Percentiles rank a stretch among this genome's conserved stretches.
Conservation (phyloP, 2,329 filamentous ascomycete species). For the Helotiales sp. region DNA sequence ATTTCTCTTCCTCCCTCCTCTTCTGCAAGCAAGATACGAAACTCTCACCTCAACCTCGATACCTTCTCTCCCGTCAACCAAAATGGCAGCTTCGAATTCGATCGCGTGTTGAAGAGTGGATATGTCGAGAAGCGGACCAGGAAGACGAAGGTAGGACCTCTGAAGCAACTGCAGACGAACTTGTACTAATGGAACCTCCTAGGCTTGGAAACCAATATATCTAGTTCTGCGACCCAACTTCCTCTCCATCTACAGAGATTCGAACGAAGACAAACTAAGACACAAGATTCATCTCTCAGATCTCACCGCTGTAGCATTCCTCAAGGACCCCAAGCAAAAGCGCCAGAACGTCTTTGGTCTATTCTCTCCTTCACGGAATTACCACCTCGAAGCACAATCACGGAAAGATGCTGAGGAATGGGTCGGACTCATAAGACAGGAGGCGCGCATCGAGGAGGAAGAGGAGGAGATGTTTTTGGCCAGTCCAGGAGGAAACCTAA, state of each 20-base stretch:
- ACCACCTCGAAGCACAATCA: constrained; percentile 78
- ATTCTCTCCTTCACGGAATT: constrained; percentile 89
- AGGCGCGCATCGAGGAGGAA: constrained; percentile 84
- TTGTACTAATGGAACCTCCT: not conserved
- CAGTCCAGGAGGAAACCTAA: constrained; percentile 54
- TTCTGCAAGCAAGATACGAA: constrained; percentile 30
- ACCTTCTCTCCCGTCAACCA: constrained; percentile 85
- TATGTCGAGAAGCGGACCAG: constrained; percentile 85
- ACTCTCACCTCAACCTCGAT: constrained; percentile 54
- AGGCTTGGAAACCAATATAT: constrained; percentile 90
- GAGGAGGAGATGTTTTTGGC: constrained; percentile 80
- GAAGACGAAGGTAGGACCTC: constrained; percentile 76
- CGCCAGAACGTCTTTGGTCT: constrained; percentile 87
- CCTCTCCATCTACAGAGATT: constrained; percentile 89
- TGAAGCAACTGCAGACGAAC: not conserved
- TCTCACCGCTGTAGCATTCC: constrained; percentile 83
- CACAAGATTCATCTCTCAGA: constrained; percentile 88
- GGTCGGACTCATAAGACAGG: constrained; percentile 77
- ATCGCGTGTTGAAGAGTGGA: constrained; percentile 88
- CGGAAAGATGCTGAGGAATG: constrained; percentile 79
- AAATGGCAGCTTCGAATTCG: constrained; percentile 94
- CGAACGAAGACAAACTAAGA: constrained; percentile 84
- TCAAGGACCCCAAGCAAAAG: constrained; percentile 87
- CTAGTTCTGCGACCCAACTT: constrained; percentile 88
- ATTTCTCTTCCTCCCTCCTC: constrained; percentile 22